phyloP scores from a whole-genome alignment of 345 rosid genomes.

The Kandelia obovata region DNA sequence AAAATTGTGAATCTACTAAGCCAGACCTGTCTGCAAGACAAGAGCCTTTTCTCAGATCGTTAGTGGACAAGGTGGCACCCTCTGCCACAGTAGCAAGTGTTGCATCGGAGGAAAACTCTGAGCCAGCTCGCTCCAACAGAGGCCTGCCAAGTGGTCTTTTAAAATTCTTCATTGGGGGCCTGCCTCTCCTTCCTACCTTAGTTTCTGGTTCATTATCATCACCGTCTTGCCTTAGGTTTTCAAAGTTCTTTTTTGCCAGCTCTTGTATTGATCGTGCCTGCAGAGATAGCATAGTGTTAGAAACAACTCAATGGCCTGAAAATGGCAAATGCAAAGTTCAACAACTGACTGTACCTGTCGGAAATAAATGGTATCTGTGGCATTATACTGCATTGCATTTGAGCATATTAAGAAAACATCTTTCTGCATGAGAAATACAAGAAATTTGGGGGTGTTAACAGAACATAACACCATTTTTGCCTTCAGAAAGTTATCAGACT shows the following conservation, averaged over 20 bases:
- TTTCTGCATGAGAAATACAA: constrained; percentile 47
- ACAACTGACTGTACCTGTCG: constrained; percentile 55
- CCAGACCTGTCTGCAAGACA: constrained; percentile 27
- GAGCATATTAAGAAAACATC: constrained; percentile 81
- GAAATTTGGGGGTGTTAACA: background rate
- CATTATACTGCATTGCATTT: constrained; percentile 93
- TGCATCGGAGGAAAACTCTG: constrained; percentile 18
- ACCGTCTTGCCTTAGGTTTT: constrained; percentile 23
- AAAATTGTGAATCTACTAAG: constrained; percentile 28
- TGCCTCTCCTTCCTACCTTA: constrained; percentile 24
- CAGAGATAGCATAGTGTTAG: too few relatives aligned
- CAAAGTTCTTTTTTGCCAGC: constrained; percentile 28
- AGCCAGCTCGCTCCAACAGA: constrained; percentile 13
- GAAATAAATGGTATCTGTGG: constrained; percentile 84
- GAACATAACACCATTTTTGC: constrained; percentile 22
- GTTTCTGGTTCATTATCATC: constrained; percentile 23
- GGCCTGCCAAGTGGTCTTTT: constrained; percentile 20
- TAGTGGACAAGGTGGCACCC: constrained; percentile 1
- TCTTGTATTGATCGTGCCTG: constrained; percentile 22
- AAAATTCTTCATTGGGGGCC: constrained; percentile 24
- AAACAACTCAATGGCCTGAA: background rate
- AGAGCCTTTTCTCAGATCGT: constrained; percentile 15
- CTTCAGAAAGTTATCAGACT: constrained; percentile 13
- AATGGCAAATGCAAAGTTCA: background rate
- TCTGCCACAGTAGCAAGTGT: constrained; percentile 19